These are phyloP conservation scores for Calonectria crousiana DNA, from an alignment of 2,329 filamentous ascomycete genomes.

Conservation along the genomic window DNA sequence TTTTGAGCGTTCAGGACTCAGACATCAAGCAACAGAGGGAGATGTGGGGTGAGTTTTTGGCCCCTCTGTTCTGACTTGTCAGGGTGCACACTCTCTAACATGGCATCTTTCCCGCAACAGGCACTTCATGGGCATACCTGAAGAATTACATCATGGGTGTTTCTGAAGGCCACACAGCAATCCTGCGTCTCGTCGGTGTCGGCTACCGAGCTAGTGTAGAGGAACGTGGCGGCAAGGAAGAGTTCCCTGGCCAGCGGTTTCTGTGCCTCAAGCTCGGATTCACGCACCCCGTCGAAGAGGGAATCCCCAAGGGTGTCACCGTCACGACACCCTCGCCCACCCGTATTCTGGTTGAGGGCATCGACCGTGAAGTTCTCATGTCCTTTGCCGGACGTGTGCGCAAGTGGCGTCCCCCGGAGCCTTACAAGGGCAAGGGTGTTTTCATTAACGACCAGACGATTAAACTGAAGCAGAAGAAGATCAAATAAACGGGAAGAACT, in stretches of 20 bases:
- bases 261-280: constrained; percentile 96
- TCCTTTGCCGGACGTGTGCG: constrained; percentile 91
- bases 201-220: constrained; percentile 94
- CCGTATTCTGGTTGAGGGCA: constrained; percentile 88
- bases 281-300: constrained; percentile 93
- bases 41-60: constrained; percentile 85
- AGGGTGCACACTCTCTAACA: constrained; percentile 20
- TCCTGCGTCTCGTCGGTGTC: constrained; percentile 92
- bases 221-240: constrained; percentile 76
- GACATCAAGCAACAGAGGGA: constrained; percentile 81
- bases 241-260: constrained; percentile 87
- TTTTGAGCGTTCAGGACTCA: constrained; percentile 77
- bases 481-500: constrained; percentile 71
- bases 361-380: constrained; percentile 88
- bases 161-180: constrained; percentile 94
- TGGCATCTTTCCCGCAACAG: constrained; percentile 57
- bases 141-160: constrained; percentile 94
- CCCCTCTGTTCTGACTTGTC: not conserved
- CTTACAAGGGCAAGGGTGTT: constrained; percentile 99
- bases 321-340: constrained; percentile 93
- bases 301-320: constrained; percentile 83
- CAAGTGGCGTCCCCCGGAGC: constrained; percentile 91
- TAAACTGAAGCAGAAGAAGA: constrained; percentile 98
- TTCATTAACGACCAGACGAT: constrained; percentile 99
- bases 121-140: constrained; percentile 89